Percentiles rank a stretch among this genome's conserved stretches.
These are phyloP conservation scores for Erodium texanum DNA, from an alignment of 441 rosid species.

Conservation along the genomic window DNA sequence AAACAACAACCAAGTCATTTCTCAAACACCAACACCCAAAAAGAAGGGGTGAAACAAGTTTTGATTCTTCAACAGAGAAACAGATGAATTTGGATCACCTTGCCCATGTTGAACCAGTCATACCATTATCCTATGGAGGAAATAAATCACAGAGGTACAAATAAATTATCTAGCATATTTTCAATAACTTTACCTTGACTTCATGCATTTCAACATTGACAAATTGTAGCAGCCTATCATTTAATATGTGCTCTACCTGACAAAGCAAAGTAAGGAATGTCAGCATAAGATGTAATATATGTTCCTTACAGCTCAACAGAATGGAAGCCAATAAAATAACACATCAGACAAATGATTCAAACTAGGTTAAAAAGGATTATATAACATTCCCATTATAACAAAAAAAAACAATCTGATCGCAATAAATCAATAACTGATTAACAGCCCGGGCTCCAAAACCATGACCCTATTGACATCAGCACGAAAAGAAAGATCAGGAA, in stretches of 20 bases:
- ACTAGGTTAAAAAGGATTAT: neutral
- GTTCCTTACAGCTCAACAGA: neutral
- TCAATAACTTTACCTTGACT: conserved; percentile 7
- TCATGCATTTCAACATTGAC: conserved; percentile 13
- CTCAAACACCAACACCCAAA: neutral
- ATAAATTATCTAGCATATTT: neutral
- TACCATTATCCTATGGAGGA: neutral
- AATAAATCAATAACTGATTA: neutral
- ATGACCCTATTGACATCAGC: neutral
- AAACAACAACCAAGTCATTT: neutral
- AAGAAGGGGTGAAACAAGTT: neutral
- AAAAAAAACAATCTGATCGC: neutral
- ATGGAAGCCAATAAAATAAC: neutral
- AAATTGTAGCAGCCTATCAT: conserved; percentile 16
- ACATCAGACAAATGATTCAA: neutral
- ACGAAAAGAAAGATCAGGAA: neutral
- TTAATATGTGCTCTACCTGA: conserved; percentile 15
- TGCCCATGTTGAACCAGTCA: neutral
- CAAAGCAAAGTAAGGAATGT: conserved; percentile 9
- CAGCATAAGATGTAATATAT: neutral
- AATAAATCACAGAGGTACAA: neutral
- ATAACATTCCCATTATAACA: neutral
- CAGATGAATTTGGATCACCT: neutral
- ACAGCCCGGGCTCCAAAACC: neutral
- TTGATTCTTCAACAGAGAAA: neutral